These are phyloP conservation scores for Fusarium vanettenii DNA, from an alignment of 2,329 filamentous ascomycete genomes.

Conservation along the genomic window DNA sequence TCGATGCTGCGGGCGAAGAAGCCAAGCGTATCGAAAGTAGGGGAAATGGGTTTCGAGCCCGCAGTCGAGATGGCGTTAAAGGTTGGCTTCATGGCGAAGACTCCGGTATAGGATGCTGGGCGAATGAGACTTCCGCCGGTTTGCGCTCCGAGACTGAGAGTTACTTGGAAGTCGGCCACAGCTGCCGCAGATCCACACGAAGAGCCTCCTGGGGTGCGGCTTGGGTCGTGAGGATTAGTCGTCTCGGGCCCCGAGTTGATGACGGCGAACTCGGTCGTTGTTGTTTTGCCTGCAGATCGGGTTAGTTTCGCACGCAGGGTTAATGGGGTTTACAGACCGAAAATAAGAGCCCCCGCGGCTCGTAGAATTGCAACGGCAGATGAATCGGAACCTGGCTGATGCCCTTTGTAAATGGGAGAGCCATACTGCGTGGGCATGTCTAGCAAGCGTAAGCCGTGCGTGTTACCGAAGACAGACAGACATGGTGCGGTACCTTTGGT, in stretches of 20 bases:
- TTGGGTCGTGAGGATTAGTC: neutral
- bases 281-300: neutral
- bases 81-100: neutral
- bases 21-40: neutral
- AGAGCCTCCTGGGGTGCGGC: neutral
- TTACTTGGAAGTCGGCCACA: neutral
- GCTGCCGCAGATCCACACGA: neutral
- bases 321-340: neutral
- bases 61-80: neutral
- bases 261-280: neutral
- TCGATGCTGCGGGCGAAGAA: neutral
- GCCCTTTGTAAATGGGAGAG: slow-evolving; percentile 62
- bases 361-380: slow-evolving; percentile 64
- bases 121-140: neutral
- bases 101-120: neutral
- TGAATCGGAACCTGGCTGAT: slow-evolving; percentile 61
- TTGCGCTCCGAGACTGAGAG: neutral
- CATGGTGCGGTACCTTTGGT: slow-evolving; percentile 1
- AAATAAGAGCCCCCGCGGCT: slow-evolving; percentile 43
- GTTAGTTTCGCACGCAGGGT: too few species aligned
- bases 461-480: too few species aligned
- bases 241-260: neutral
- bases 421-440: slow-evolving; percentile 63
- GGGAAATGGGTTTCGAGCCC: neutral
- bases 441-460: too few species aligned